phyloP scores from a whole-genome alignment of 108 stramenopile species.

The Cyclostephanos invisitatus region DNA sequence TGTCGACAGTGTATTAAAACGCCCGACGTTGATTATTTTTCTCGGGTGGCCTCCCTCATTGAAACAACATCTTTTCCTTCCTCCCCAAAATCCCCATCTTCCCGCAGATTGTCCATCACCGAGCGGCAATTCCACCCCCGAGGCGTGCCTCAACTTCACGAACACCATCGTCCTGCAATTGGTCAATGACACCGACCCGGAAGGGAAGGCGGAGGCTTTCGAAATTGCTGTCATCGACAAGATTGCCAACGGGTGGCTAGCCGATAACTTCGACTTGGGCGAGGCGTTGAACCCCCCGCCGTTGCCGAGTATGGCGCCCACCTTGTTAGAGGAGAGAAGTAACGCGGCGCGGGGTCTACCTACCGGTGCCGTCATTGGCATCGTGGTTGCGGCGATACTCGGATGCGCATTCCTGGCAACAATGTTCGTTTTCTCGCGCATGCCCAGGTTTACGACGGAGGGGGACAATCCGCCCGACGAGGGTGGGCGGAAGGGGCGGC shows the following conservation, averaged over 20 bases:
- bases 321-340: neutral
- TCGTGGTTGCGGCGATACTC: conserved; percentile 43
- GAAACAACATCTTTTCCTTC: neutral
- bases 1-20: no score
- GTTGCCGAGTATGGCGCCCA: conserved; percentile 8
- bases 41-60: neutral
- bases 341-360: neutral
- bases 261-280: conserved; percentile 27
- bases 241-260: conserved; percentile 29
- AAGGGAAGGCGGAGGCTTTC: conserved; percentile 7
- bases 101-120: conserved; percentile 4
- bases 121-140: neutral
- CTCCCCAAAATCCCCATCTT: conserved; percentile 10
- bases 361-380: conserved; percentile 50
- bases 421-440: conserved; percentile 2
- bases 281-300: conserved; percentile 32
- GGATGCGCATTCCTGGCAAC: conserved; percentile 27
- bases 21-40: neutral
- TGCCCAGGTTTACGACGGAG: conserved; percentile 12
- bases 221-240: conserved; percentile 16
- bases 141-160: conserved; percentile 31
- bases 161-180: conserved; percentile 22
- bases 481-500: conserved; percentile 6
- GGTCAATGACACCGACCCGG: conserved; percentile 21
- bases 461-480: conserved; percentile 10